Evolutionary conservation across 2,329 filamentous ascomycete genomes (phyloP).

Genomic region (Verticillium nonalfalfae): DNA sequence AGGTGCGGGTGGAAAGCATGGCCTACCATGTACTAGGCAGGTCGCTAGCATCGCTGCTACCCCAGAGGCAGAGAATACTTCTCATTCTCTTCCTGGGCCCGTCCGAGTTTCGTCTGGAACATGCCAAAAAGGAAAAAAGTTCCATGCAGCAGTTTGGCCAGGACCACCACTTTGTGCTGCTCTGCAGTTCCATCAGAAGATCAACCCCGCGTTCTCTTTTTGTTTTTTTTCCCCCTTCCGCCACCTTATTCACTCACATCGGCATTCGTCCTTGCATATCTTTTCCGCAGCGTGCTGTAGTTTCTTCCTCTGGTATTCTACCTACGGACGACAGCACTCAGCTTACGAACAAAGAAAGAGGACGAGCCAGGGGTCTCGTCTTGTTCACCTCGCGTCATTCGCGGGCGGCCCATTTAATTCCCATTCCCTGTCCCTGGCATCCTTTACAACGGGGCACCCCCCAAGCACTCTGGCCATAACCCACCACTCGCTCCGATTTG

Average conservation of each 20-base stretch:
- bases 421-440: not conserved
- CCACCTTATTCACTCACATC: not conserved
- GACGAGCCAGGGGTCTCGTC: not conserved
- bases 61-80: not conserved
- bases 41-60: too few species aligned
- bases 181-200: too few species aligned
- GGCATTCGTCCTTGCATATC: not conserved
- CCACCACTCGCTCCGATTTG: not conserved
- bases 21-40: too few species aligned
- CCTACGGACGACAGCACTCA: not conserved
- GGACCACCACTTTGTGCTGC: too few species aligned
- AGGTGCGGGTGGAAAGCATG: not conserved
- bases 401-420: not conserved
- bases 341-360: not conserved
- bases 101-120: not conserved
- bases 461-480: not conserved
- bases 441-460: not conserved
- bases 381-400: not conserved
- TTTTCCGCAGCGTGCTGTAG: not conserved
- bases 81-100: not conserved
- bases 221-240: not conserved
- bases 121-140: too few species aligned
- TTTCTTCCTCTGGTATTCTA: not conserved
- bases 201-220: not conserved
- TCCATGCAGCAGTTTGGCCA: too few species aligned